These are phyloP conservation scores for Moesziomyces sp. DNA, from an alignment of 1,284 basidiomycete species.

Conservation along the genomic window DNA sequence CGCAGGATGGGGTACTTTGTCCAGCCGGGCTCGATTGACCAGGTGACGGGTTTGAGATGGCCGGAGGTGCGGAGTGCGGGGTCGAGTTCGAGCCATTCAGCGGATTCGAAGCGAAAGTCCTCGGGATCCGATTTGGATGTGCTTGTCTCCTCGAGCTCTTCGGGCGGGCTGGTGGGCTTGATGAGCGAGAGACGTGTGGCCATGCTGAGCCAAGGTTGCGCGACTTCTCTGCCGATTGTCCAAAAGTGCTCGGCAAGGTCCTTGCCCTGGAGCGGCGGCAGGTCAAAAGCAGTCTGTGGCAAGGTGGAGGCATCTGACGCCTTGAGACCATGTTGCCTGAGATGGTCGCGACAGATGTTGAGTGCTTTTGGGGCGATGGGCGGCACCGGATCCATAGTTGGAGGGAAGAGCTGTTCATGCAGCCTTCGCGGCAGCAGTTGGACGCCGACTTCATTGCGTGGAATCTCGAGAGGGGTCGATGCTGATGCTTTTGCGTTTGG, in stretches of 20 bases:
- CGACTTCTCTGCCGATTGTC: slow-evolving; percentile 77
- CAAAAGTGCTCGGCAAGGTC: slow-evolving; percentile 91
- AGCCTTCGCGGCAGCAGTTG: slow-evolving; percentile 85
- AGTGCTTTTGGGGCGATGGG: slow-evolving; percentile 75
- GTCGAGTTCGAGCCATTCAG: slow-evolving; percentile 61
- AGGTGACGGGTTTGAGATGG: slow-evolving; percentile 73
- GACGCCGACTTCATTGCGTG: slow-evolving; percentile 85
- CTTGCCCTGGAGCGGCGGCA: slow-evolving; percentile 84
- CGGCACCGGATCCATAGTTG: slow-evolving; percentile 74
- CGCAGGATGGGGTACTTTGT: slow-evolving; percentile 79
- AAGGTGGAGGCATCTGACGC: slow-evolving; percentile 82
- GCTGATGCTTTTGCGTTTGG: background rate
- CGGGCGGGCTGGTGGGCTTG: slow-evolving; percentile 75
- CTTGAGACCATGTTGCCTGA: slow-evolving; percentile 81
- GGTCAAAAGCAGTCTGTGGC: slow-evolving; percentile 80
- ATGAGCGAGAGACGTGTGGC: slow-evolving; percentile 75
- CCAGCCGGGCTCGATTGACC: slow-evolving; percentile 86
- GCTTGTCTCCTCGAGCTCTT: slow-evolving; percentile 19
- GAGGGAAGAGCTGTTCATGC: slow-evolving; percentile 84
- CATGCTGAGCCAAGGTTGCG: slow-evolving; percentile 84
- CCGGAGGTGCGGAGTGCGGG: slow-evolving; percentile 37
- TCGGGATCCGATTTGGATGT: slow-evolving; percentile 7
- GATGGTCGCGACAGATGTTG: slow-evolving; percentile 82
- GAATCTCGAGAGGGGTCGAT: slow-evolving; percentile 8
- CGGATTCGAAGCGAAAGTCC: slow-evolving; percentile 35